Evolutionary conservation across 306 rosid genomes (phyloP).

Genomic region (Vigna unguiculata): DNA sequence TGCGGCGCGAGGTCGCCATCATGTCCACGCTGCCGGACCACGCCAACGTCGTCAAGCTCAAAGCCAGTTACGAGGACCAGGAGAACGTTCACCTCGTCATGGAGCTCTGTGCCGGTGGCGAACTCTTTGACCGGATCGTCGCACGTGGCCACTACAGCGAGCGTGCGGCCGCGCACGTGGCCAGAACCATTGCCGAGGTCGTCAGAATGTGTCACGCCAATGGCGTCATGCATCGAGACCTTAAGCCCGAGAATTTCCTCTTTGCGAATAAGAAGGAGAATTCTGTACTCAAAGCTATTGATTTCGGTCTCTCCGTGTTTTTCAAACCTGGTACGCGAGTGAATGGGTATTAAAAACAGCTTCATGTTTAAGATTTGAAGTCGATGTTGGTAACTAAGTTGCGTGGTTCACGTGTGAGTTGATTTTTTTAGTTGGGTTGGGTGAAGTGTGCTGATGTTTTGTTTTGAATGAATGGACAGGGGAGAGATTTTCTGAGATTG

Average conservation of each 20-base stretch:
- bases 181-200: slow-evolving; percentile 78
- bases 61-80: slow-evolving; percentile 75
- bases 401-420: too few relatives aligned
- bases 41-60: slow-evolving; percentile 75
- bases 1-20: slow-evolving; percentile 85
- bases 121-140: slow-evolving; percentile 84
- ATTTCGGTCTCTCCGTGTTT: slow-evolving; percentile 82
- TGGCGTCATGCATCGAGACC: slow-evolving; percentile 88
- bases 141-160: slow-evolving; percentile 88
- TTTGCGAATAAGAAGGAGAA: slow-evolving; percentile 85
- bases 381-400: too few relatives aligned
- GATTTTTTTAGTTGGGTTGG: too few relatives aligned
- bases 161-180: slow-evolving; percentile 84
- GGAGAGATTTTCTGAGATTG: slow-evolving; percentile 81
- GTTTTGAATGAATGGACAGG: slow-evolving; percentile 46
- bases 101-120: slow-evolving; percentile 91
- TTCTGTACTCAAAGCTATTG: slow-evolving; percentile 81
- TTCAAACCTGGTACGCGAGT: slow-evolving; percentile 71
- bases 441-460: not conserved
- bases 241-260: slow-evolving; percentile 88
- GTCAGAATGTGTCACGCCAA: slow-evolving; percentile 86
- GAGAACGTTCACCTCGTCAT: slow-evolving; percentile 89
- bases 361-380: too few relatives aligned
- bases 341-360: too few relatives aligned
- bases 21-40: slow-evolving; percentile 86